A percentile compares a stretch with the other conserved stretches of the same genome.
Conservation (phyloP, 2,329 filamentous ascomycete genomes). For the Cryphonectria radicalis region DNA sequence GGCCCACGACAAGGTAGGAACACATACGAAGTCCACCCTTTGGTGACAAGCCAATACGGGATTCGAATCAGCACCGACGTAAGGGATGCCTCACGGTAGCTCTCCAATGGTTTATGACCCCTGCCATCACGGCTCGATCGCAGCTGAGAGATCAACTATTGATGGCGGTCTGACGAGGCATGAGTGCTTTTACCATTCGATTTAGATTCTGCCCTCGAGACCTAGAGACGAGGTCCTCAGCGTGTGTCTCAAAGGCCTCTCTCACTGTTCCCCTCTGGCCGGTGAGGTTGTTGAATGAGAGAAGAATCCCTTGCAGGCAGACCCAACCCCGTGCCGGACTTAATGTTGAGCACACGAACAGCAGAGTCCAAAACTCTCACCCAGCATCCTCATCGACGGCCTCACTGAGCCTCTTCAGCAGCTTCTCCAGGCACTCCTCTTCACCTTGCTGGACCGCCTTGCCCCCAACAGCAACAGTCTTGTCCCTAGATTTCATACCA, state of each 20-base stretch:
- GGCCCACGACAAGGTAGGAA: neutral
- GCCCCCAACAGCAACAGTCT: conserved; percentile 56
- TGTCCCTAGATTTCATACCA: conserved; percentile 67
- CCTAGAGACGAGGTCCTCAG: neutral
- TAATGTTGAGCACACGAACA: neutral
- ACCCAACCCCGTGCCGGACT: neutral
- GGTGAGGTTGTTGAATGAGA: neutral
- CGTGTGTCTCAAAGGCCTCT: neutral
- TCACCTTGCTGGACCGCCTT: conserved; percentile 33
- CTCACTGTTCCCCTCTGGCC: neutral
- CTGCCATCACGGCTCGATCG: neutral
- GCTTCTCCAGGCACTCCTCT: conserved; percentile 38
- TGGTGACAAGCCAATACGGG: neutral
- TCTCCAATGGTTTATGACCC: neutral
- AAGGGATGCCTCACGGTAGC: neutral
- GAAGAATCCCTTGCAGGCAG: too few species aligned
- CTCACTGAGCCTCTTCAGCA: conserved; percentile 22
- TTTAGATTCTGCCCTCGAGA: neutral
- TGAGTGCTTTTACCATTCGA: neutral
- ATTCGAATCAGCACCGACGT: neutral
- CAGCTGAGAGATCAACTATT: neutral
- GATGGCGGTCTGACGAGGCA: neutral
- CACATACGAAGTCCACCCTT: neutral
- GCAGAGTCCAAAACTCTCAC: neutral
- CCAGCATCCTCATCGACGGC: conserved; percentile 7